Base-by-base conservation (phyloP, 2,329 filamentous ascomycete genomes). In the Colletotrichum noveboracense region DNA sequence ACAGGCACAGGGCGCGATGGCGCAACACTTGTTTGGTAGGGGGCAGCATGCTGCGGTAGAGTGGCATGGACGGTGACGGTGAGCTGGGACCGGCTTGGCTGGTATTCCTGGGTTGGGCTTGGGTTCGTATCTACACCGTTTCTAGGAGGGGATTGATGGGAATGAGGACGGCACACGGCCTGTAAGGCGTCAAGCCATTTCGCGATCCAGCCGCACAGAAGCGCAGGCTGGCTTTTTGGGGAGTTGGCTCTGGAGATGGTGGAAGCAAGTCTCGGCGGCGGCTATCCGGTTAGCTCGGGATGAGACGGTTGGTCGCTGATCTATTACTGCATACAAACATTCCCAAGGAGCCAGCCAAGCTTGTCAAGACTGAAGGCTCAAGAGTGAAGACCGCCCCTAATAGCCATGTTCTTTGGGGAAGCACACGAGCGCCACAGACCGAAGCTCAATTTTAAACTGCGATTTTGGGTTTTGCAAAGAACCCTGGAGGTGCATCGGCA, bases 211-310 rank as follows among this genome's bases (percentile, higher is more conserved):
- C 10, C 43, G 43, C 43, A 52, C n/a, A 52, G n/a, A 52, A 21
- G 43, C 10, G 43, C 43, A 48, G 43, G 43, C 43, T 48, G 10
- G 43, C 18, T 48, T 48, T 48, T 48, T 21, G 34, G n/a, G 30
- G 18, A 61, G 14, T 1, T 28, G n/a, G n/a, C n/a, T 24, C 21
- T n/a, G 24, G 28, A 32, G 66, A 24, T 60, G 7, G 36, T n/a
- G 16, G 32, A n/a, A 30, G 9, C 43, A 38, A 24, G 14, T 52
- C 70, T 76, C 70, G 74, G 74, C 65, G 65, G 65, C 70, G 74
- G 70, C 34, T 74, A 74, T 74, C 70, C 74, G 74, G 74, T 74
- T 65, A 76, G 48, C 74, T 74, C 70, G 64, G 70, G 48, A 36
- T n/a, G 12, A 52, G 43, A n/a, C 24, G n/a, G 26, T 64, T 24